Percentiles rank a stretch among this genome's conserved stretches.
phyloP scores from a whole-genome alignment of 768 basidiomycete genomes.

The Hirschioporus abietinus region DNA sequence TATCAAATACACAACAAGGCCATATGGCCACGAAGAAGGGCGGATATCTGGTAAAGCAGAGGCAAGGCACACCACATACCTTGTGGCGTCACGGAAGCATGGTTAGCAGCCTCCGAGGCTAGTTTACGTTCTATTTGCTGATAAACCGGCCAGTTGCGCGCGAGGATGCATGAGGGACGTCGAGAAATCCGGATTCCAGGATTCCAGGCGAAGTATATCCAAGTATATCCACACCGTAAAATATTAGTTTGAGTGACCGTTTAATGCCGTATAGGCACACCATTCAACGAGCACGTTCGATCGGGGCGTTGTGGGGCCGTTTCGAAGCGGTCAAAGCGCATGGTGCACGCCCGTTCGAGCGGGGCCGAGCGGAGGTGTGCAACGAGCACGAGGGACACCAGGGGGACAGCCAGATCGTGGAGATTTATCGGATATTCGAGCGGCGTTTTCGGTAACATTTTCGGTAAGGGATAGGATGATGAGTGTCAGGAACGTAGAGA shows the following conservation, averaged over 20 bases:
- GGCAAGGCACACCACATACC: constrained; percentile 34
- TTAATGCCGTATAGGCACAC: no score
- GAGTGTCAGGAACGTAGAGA: not conserved
- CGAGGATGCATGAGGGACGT: no score
- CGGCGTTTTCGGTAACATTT: not conserved
- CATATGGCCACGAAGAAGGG: not conserved
- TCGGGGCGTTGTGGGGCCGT: not conserved
- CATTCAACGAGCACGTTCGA: not conserved
- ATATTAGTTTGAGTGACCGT: no score
- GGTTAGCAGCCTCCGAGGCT: constrained; percentile 50
- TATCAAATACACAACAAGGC: not conserved
- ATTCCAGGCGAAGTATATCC: no score
- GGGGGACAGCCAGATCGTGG: no score
- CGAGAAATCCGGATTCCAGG: no score
- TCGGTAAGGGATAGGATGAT: not conserved
- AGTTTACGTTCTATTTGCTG: constrained; percentile 85
- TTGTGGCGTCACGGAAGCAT: constrained; percentile 69
- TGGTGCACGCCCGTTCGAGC: not conserved
- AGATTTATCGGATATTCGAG: not conserved
- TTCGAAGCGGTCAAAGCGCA: not conserved
- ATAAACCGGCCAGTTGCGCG: not conserved
- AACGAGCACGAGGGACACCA: not conserved
- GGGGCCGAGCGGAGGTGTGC: not conserved
- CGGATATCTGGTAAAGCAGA: constrained; percentile 4
- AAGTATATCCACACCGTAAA: no score